Conservation (phyloP, 2,329 filamentous ascomycete species). For the Colletotrichum acutatum region DNA sequence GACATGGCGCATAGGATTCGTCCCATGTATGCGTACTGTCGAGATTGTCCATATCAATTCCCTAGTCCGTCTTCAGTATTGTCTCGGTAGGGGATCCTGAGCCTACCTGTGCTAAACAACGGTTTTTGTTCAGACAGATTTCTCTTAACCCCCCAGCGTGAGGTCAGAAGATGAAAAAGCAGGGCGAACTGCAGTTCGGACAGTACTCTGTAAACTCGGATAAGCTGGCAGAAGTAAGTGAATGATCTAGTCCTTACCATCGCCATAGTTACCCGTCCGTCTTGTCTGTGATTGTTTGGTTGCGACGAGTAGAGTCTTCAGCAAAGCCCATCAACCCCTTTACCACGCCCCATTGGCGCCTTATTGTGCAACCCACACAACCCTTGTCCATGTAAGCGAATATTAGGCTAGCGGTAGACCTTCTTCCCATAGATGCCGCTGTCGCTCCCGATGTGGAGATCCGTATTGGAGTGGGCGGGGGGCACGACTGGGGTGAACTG, state of each 20-base stretch:
- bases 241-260: neutral
- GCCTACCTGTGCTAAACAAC: too few relatives aligned
- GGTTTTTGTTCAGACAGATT: too few relatives aligned
- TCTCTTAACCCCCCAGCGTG: too few relatives aligned
- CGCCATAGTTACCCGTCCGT: neutral
- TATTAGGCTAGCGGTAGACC: neutral
- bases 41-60: too few relatives aligned
- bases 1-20: too few relatives aligned
- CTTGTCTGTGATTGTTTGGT: neutral
- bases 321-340: neutral
- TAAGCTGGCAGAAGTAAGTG: too few relatives aligned
- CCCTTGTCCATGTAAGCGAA: neutral
- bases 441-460: conserved; percentile 15
- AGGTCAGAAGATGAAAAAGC: too few relatives aligned
- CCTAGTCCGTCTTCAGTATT: too few relatives aligned
- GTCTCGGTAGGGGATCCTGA: too few relatives aligned
- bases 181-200: too few relatives aligned
- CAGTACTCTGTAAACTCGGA: too few relatives aligned
- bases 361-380: neutral
- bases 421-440: conserved; percentile 15
- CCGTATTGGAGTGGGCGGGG: neutral
- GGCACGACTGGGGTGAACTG: conserved; percentile 26
- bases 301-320: neutral
- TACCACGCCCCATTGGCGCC: conserved; percentile 5
- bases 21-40: too few relatives aligned